Conservation (phyloP, 2,329 filamentous ascomycete genomes). For the Magnaporthiopsis incrustans region DNA sequence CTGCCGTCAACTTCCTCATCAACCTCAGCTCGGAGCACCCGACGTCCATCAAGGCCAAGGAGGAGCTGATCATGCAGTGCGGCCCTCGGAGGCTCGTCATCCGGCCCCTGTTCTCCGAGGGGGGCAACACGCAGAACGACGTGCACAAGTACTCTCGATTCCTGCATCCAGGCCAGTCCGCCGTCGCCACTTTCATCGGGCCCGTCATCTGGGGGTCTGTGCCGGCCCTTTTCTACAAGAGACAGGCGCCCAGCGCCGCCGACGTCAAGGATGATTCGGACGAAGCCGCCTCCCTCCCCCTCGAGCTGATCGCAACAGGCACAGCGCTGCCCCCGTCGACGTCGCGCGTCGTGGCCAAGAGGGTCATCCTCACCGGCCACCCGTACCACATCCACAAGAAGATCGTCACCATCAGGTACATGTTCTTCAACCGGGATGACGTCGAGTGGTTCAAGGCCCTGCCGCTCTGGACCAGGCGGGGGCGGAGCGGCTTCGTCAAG, state of each 20-base stretch:
- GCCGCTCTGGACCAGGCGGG: constrained; percentile 87
- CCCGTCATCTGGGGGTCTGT: constrained; percentile 91
- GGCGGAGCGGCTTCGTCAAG: constrained; percentile 85
- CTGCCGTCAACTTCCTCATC: constrained; percentile 82
- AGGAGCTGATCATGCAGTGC: constrained; percentile 84
- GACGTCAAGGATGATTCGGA: constrained; percentile 32
- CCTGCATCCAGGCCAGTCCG: constrained; percentile 82
- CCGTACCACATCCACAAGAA: constrained; percentile 99
- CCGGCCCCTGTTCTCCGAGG: constrained; percentile 83
- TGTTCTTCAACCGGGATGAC: constrained; percentile 98
- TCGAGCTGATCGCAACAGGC: constrained; percentile 77
- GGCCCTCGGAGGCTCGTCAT: constrained; percentile 80
- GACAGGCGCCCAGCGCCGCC: constrained; percentile 32
- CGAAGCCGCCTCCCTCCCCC: constrained; percentile 29
- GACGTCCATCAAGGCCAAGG: constrained; percentile 79
- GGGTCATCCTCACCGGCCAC: constrained; percentile 87
- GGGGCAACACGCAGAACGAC: constrained; percentile 88
- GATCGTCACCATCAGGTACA: constrained; percentile 93
- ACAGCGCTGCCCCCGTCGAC: constrained; percentile 73
- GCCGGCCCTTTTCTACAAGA: constrained; percentile 81
- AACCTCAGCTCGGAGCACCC: constrained; percentile 71
- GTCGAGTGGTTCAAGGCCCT: constrained; percentile 97
- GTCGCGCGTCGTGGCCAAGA: constrained; percentile 81
- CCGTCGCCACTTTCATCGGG: constrained; percentile 81
- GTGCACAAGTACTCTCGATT: constrained; percentile 95